phyloP scores from a whole-genome alignment of 2,329 filamentous ascomycete species.

The Endoconidiophora polonica region DNA sequence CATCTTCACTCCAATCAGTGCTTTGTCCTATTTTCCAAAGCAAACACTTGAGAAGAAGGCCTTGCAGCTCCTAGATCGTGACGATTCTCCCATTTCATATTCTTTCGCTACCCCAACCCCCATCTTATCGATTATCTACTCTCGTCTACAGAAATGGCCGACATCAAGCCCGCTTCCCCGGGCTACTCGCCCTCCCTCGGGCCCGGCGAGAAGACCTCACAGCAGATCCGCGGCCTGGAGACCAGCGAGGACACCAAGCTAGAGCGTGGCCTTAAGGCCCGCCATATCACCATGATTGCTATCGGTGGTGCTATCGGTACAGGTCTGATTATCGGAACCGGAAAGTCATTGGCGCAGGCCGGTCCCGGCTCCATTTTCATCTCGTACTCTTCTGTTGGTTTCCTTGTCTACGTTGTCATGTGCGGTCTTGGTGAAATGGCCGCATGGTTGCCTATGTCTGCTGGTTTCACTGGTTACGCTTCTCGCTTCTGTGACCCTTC shows the following conservation, averaged over 20 bases:
- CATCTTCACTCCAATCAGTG: background rate
- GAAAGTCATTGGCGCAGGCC: conserved; percentile 34
- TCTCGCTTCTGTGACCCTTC: conserved; percentile 65
- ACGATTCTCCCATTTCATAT: background rate
- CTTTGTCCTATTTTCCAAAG: background rate
- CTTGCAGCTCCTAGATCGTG: background rate
- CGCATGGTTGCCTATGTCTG: conserved; percentile 59
- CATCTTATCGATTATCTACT: background rate
- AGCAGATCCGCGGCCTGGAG: conserved; percentile 31
- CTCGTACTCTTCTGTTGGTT: conserved; percentile 51
- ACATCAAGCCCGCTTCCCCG: conserved; percentile 3
- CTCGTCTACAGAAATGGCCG: background rate
- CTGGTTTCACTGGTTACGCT: conserved; percentile 70
- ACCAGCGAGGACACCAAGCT: conserved; percentile 31
- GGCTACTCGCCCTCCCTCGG: conserved; percentile 1
- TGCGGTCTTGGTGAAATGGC: conserved; percentile 71
- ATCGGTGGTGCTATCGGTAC: conserved; percentile 62
- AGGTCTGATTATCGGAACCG: conserved; percentile 56
- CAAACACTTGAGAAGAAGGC: background rate
- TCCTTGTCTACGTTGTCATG: conserved; percentile 69
- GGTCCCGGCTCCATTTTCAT: conserved; percentile 53
- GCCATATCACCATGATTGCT: conserved; percentile 44
- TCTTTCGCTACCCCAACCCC: background rate
- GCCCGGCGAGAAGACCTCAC: conserved; percentile 4
- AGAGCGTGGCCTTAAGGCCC: conserved; percentile 36